phyloP scores from a whole-genome alignment of 306 rosid genomes.

The Betula pendula region DNA sequence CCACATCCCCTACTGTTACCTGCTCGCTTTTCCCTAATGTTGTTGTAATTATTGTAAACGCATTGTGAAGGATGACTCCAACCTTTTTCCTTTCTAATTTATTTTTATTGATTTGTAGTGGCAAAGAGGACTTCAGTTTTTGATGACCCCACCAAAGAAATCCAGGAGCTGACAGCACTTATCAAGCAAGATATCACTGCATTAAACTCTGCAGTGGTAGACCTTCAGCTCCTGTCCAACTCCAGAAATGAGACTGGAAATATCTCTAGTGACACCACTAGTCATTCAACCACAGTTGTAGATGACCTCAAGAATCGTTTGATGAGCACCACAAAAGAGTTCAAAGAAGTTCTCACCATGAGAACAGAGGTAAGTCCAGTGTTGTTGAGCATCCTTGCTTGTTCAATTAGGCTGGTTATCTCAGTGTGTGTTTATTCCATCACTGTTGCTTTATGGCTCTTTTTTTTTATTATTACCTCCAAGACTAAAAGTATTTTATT shows the following conservation, averaged over 20 bases:
- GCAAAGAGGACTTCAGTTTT: constrained; percentile 93
- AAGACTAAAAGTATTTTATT: constrained; percentile 23
- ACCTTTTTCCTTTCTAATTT: constrained; percentile 2
- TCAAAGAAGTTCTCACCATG: constrained; percentile 96
- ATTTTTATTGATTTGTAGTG: constrained; percentile 49
- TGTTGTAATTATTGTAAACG: not conserved
- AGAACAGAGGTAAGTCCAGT: constrained; percentile 70
- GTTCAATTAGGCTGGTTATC: not conserved
- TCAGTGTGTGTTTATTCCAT: not conserved
- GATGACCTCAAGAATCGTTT: constrained; percentile 90
- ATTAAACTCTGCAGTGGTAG: constrained; percentile 88
- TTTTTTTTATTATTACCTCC: not conserved
- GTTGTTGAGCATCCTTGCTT: constrained; percentile 8
- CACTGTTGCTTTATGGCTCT: not conserved
- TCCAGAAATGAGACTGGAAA: constrained; percentile 71
- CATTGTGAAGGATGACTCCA: not conserved
- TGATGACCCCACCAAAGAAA: constrained; percentile 87
- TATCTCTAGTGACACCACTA: constrained; percentile 78
- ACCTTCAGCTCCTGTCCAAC: constrained; percentile 69
- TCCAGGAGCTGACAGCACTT: constrained; percentile 86
- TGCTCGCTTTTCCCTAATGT: not conserved
- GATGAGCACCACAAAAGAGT: constrained; percentile 91
- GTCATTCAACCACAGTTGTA: constrained; percentile 89
- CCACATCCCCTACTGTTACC: not conserved
- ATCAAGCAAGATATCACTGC: constrained; percentile 96